Evolutionary conservation across 192 early-diverging fungal genomes (phyloP), one percentile per base, ranked within the genome.

Genomic region (Backusella westeae): DNA sequence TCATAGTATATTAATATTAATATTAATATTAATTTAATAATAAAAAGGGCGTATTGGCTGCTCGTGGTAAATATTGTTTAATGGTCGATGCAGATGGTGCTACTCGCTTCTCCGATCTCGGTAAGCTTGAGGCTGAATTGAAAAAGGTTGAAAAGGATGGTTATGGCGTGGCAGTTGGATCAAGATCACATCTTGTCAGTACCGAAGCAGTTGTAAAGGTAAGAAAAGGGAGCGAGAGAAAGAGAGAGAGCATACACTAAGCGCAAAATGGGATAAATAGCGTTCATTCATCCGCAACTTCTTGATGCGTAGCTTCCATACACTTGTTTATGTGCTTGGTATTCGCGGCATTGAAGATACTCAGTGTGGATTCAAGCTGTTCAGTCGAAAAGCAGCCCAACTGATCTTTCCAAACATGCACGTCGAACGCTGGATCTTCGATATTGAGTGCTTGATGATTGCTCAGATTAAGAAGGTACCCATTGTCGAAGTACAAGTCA

Each of bases 31-130:
- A 3, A 49, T 66, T 63, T 21, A 63, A 29, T 29, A 29, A 9
- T 38, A 39, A 19, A 44, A 35, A 97, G 93, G 97, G 97, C 26
- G 90, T 98, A 79, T 80, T 96, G 73, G 88, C 87, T 49, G 85
- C 94, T 12, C 81, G 92, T 29, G 97, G 96, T 21, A 84, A 91
- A 42, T 82, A 82, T 67, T 69, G 96, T 46, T 81, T 99, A 73
- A 96, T 99, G 87, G 96, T 93, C 17, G 97, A 99, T 81, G 97
- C 97, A 0, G 97, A 99, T 84, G 97, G 96, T 9, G 96, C 97
- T 1, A 96, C 96, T 0, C 87, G 84, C 46, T 99, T 99, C 82
- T 91, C 92, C 34, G 97, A 99, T 82, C 77, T 97, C 69, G 91
- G 89, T 32, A 68, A 80, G 42, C 77, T 99, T 77, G 75, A 90